Base-by-base conservation (phyloP, 257 asterid species). In the Fraxinus pennsylvanica region DNA sequence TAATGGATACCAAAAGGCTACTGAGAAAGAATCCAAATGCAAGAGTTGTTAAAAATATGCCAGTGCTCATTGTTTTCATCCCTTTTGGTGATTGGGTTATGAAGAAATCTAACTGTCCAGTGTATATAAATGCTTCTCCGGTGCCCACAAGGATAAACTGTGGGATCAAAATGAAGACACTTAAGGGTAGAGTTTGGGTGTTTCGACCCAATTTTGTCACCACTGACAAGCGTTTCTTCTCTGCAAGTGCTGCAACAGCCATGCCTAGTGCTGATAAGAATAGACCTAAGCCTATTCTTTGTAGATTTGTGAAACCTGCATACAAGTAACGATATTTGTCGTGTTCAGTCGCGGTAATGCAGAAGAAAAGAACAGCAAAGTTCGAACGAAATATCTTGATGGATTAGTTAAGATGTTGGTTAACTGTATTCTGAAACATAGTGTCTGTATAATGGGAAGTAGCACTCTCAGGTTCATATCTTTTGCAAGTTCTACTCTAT, bases 41-140 rank as follows among this genome's bases (percentile, higher is more conserved):
- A 35, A 84, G 77, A 0, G 90, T 84, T 9, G 85, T 87, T 68
- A 87, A 74, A 68, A 82, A 87, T 25, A 87, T 72, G 12, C 84
- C 87, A 7, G 85, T 84, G 84, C 87, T 86, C 80, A 86, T 79
- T 1, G 88, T 84, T 76, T 88, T 84, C 91, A 86, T 88, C 21
- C 88, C 85, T 75, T 82, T 86, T 0, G 90, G 92, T 43, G 88
- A 85, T 66, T 86, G 84, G 2, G 85, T 81, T 65, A 86, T 81
- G 84, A 86, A 88, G 77, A 88, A 84, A 71, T 86, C 87, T 9
- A 84, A 68, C 39, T 87, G 90, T 4, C 90, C 90, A n/a, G 78
- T 84, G 68, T 80, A 84, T 25, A 76, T 82, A 57, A 86, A 86
- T 22, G 86, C 91, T 22, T 81, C 89, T 5, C 87, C 88, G 0